Base-by-base conservation (phyloP, 2,329 filamentous ascomycete genomes). In the Talaromyces islandicus region DNA sequence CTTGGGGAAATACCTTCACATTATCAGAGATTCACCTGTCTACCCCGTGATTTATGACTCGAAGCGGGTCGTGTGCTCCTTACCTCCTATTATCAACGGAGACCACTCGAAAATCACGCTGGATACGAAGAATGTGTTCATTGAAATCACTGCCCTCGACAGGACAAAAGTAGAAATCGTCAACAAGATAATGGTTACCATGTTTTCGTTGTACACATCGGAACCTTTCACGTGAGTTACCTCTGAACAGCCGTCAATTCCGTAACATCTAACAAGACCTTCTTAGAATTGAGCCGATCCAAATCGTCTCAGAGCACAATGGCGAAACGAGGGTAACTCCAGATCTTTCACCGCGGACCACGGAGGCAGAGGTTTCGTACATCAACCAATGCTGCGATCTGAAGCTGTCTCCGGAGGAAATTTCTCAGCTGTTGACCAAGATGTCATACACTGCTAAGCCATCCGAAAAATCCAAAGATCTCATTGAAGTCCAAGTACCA, bases 51-150 rank as follows among this genome's bases (percentile, higher is more conserved):
- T 99, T 71, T 93, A 92, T 75, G 94, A 99, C 74, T 85, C 91
- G 57, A 90, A 96, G 72, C 84, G 87, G 50, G 86, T 85, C 51
- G 92, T 99, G 38, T 93, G 94, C 78, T 97, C 93, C 7, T 83
- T 99, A 69, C 94, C 94, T 1, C 94, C 94, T 19, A 97, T 99
- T 69, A 99, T 99, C 82, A 99, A 99, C 79, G 87, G 92, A 69
- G 86, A 99, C 71, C 92, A 94, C 78, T 97, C 92, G 70, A 99
- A 99, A 79, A 99, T 99, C 73, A 91, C 88, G 7, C 79, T 95
- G 51, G 80, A 95, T 73, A 97, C 92, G 61, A 93, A 85, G 71
- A 97, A 99, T 70, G 86, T 99, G 70, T 90, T 99, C 77, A 95
- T 99, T 74, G 94, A 99, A 77, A 92, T 96, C 69, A 99, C 94